Evolutionary conservation across 352 stramenopile genomes (phyloP).

Genomic region (Sclerospora graminicola): DNA sequence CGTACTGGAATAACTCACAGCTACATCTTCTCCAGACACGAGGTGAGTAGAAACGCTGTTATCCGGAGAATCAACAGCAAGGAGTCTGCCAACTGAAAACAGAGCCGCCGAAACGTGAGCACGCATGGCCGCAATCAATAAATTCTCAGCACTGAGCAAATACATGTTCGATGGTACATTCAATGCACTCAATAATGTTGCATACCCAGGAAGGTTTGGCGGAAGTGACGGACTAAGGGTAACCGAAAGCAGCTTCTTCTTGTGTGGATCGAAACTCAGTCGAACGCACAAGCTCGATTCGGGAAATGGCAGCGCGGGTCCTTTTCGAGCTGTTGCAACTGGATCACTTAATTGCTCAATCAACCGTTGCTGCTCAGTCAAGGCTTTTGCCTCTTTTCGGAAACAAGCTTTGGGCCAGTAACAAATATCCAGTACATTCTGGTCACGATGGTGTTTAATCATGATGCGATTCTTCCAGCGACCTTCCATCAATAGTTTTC

Average conservation of each 20-base stretch:
- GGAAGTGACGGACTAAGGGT: slow-evolving; percentile 53
- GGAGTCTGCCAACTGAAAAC: slow-evolving; percentile 57
- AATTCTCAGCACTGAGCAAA: slow-evolving; percentile 56
- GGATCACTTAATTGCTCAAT: slow-evolving; percentile 46
- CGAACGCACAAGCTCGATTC: slow-evolving; percentile 65
- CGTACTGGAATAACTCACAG: slow-evolving; percentile 43
- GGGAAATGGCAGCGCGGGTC: slow-evolving; percentile 30
- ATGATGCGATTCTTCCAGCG: slow-evolving; percentile 73
- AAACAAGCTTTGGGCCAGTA: slow-evolving; percentile 73
- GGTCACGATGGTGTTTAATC: slow-evolving; percentile 69
- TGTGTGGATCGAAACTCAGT: slow-evolving; percentile 43
- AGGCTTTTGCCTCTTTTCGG: slow-evolving; percentile 35
- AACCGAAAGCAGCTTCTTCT: slow-evolving; percentile 52
- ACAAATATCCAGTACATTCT: slow-evolving; percentile 71
- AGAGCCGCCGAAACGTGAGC: slow-evolving; percentile 61
- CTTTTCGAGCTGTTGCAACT: slow-evolving; percentile 10
- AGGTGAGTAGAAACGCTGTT: slow-evolving; percentile 41
- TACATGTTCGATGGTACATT: slow-evolving; percentile 73
- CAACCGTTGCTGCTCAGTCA: slow-evolving; percentile 54
- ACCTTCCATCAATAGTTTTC: slow-evolving; percentile 65
- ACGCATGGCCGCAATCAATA: slow-evolving; percentile 67
- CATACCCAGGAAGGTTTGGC: slow-evolving; percentile 46
- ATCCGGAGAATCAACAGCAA: slow-evolving; percentile 59
- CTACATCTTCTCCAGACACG: slow-evolving; percentile 60
- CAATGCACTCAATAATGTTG: slow-evolving; percentile 42